phyloP scores from a whole-genome alignment of 768 basidiomycete genomes.

The Lyophyllum semitale region DNA sequence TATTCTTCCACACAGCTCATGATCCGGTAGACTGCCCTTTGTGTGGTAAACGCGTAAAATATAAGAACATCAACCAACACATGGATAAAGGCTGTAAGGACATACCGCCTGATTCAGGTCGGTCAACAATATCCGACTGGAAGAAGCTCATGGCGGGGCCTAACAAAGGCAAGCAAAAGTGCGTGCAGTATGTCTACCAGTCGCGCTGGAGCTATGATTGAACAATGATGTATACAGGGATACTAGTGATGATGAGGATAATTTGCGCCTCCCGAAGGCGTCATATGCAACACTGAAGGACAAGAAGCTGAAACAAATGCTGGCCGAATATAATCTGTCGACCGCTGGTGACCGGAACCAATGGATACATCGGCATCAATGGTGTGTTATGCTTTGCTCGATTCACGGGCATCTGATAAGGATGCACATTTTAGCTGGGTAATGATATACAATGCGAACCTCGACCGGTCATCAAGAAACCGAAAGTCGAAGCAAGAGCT shows the following conservation, averaged over 20 bases:
- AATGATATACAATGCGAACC: constrained; percentile 69
- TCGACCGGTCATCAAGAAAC: constrained; percentile 51
- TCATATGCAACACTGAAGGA: constrained; percentile 69
- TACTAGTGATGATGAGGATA: constrained; percentile 30
- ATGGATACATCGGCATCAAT: constrained; percentile 60
- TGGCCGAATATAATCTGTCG: constrained; percentile 51
- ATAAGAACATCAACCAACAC: constrained; percentile 59
- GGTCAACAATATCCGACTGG: constrained; percentile 41
- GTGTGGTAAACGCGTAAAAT: constrained; percentile 49
- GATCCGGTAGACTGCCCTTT: constrained; percentile 60
- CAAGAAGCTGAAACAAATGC: constrained; percentile 56
- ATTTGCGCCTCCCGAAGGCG: constrained; percentile 58
- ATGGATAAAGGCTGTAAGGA: constrained; percentile 63
- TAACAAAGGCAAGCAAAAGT: constrained; percentile 46
- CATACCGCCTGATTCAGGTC: constrained; percentile 24
- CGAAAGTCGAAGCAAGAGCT: constrained; percentile 51
- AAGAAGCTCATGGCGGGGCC: constrained; percentile 41
- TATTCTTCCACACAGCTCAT: constrained; percentile 28
- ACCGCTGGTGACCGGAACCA: constrained; percentile 51
- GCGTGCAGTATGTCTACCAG: neutral
- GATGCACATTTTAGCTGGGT: constrained; percentile 54
- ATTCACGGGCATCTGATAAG: neutral
- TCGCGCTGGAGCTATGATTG: neutral
- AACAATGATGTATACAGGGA: constrained; percentile 3
- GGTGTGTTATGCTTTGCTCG: constrained; percentile 34